Percentiles rank a stretch among this genome's conserved stretches.
These are phyloP conservation scores for Escovopsis weberi DNA, from an alignment of 2,329 filamentous ascomycete species.

Conservation along the genomic window DNA sequence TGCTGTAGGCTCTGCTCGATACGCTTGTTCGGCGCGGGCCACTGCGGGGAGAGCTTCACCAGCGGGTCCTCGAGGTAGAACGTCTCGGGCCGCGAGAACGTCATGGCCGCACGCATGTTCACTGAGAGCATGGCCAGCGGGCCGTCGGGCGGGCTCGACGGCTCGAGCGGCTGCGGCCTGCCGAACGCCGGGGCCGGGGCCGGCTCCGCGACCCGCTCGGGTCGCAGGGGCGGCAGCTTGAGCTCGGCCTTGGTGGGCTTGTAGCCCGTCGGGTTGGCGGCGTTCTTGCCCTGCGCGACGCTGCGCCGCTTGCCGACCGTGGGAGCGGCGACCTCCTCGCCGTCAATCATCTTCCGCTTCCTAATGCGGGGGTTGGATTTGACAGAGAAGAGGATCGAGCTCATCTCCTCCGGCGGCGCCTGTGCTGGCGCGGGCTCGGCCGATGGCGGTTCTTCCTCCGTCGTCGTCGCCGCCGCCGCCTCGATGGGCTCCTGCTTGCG, in stretches of 20 bases:
- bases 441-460: constrained; percentile 1
- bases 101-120: constrained; percentile 13
- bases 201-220: constrained; percentile 8
- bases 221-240: constrained; percentile 18
- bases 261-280: not conserved
- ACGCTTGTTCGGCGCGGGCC: constrained; percentile 4
- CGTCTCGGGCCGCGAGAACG: constrained; percentile 9
- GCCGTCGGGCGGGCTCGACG: constrained; percentile 12
- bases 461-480: not conserved
- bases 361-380: constrained; percentile 33
- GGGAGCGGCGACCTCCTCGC: constrained; percentile 17
- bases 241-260: constrained; percentile 7
- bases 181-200: constrained; percentile 7
- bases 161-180: constrained; percentile 17
- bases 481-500: constrained; percentile 7
- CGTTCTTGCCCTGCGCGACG: not conserved
- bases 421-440: too few relatives aligned
- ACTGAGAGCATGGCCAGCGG: constrained; percentile 17
- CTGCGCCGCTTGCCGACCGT: constrained; percentile 6
- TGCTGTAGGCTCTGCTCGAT: not conserved
- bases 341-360: constrained; percentile 32
- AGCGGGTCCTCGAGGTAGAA: constrained; percentile 13
- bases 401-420: constrained; percentile 7
- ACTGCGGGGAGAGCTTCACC: constrained; percentile 7
- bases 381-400: constrained; percentile 36